phyloP scores from a whole-genome alignment of 2,329 filamentous ascomycete species.

The Neoascochyta sp. region DNA sequence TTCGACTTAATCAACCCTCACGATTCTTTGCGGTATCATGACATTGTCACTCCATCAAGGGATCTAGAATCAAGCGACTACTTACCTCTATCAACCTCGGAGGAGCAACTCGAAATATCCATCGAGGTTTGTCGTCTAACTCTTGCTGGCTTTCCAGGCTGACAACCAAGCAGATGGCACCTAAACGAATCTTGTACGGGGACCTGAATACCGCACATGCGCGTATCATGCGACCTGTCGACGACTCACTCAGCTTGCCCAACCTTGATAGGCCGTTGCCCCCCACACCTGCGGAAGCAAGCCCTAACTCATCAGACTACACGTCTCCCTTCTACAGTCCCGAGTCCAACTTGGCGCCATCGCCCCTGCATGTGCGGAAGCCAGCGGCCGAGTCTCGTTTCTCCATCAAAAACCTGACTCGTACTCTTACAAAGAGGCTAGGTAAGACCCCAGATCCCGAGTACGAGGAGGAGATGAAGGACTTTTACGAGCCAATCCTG shows the following conservation, averaged over 20 bases:
- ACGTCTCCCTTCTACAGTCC: slow-evolving; percentile 25
- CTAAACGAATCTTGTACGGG: slow-evolving; percentile 26
- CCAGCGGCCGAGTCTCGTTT: slow-evolving; percentile 24
- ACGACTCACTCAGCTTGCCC: slow-evolving; percentile 12
- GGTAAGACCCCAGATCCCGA: slow-evolving; percentile 11
- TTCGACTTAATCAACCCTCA: slow-evolving; percentile 41
- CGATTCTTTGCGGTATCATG: slow-evolving; percentile 33
- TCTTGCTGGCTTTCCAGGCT: too few relatives aligned
- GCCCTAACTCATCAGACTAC: slow-evolving; percentile 26
- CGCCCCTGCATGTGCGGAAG: slow-evolving; percentile 17
- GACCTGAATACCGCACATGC: slow-evolving; percentile 30
- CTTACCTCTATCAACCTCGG: slow-evolving; percentile 25
- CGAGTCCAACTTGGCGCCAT: slow-evolving; percentile 18
- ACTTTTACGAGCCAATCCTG: slow-evolving; percentile 12
- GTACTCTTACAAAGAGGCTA: slow-evolving; percentile 26
- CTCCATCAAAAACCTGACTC: slow-evolving; percentile 30
- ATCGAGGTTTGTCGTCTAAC: too few relatives aligned
- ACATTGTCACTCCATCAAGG: slow-evolving; percentile 37
- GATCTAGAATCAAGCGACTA: slow-evolving; percentile 36
- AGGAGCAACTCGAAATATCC: slow-evolving; percentile 14
- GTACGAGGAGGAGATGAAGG: slow-evolving; percentile 22
- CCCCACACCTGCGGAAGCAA: slow-evolving; percentile 25
- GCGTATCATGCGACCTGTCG: slow-evolving; percentile 23
- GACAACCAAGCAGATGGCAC: slow-evolving; percentile 26
- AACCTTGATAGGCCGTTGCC: slow-evolving; percentile 18